Evolutionary conservation across 2,329 filamentous ascomycete species (phyloP), one percentile per base, ranked within the genome.

Genomic region (Stachybotrys echinatus): DNA sequence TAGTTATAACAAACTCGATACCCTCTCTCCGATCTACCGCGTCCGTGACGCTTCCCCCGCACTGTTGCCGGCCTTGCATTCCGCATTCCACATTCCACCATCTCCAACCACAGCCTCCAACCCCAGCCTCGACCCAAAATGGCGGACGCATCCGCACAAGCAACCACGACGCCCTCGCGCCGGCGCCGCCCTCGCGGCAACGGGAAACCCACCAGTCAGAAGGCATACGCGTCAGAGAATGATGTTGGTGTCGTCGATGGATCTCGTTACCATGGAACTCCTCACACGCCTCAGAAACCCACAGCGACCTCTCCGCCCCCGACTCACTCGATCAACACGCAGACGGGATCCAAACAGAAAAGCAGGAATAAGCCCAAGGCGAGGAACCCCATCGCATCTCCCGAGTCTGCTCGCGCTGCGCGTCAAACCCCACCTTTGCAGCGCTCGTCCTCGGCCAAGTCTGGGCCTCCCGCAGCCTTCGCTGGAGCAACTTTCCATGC

Each of bases 401-500:
- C 76, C 6, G 72, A 71, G 23, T 67, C 65, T 21, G 59, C 62
- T 20, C 72, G 65, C 18, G 62, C 65, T 18, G 71, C 66, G 23
- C 70, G 71, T 20, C 70, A 70, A 45, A 81, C 76, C 18, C 69
- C 61, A 20, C 67, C 61, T 19, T 66, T 68, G 18, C 61, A 64
- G 12, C 71, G 75, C 47, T 71, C 70, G 17, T 62, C 64, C 8
- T 65, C 69, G 23, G 64, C 73, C 55, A 77, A 76, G 61, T 68
- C 76, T 43, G 67, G 68, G 45, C 68, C 68, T 23, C 70, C 70
- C 45, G 75, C 82, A 52, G 84, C 87, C 43, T 99, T 96, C 70
- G 94, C 94, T 38, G 94, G 92, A 14, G 88, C 92, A 31, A 95
- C 91, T 5, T 99, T 97, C 67, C 92, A 96, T 68, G 89, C 91